Evolutionary conservation across 352 stramenopile species (phyloP).

Genomic region (Albugo candida): DNA sequence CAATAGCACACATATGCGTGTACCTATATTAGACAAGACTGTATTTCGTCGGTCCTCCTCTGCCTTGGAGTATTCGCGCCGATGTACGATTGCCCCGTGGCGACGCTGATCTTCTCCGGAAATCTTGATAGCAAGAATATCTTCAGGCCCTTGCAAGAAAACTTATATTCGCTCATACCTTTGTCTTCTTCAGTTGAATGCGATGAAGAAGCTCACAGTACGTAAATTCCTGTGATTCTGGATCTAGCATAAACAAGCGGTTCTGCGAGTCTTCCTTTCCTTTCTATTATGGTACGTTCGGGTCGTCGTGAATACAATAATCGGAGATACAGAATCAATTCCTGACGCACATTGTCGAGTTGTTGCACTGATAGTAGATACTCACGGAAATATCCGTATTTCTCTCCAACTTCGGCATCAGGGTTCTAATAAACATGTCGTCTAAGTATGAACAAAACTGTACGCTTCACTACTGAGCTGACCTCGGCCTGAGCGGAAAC

Average conservation of each 20-base stretch:
- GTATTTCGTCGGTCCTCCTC: constrained; percentile 35
- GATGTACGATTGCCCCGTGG: constrained; percentile 51
- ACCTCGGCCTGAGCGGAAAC: too few species aligned
- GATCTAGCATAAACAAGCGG: constrained; percentile 59
- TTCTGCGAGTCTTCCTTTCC: constrained; percentile 38
- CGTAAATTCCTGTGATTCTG: constrained; percentile 50
- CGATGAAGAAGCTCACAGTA: constrained; percentile 57
- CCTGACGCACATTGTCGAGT: constrained; percentile 38
- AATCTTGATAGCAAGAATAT: constrained; percentile 11
- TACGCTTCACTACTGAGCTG: neutral
- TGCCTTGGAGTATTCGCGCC: constrained; percentile 46
- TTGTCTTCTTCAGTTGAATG: constrained; percentile 68
- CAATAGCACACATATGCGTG: neutral
- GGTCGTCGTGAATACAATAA: too few species aligned
- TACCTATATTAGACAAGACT: constrained; percentile 37
- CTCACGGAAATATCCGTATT: constrained; percentile 68
- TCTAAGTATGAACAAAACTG: neutral
- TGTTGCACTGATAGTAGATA: constrained; percentile 54
- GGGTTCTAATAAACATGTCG: neutral
- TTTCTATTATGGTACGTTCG: constrained; percentile 1
- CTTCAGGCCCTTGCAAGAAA: constrained; percentile 1
- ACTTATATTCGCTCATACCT: constrained; percentile 12
- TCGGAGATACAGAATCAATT: neutral
- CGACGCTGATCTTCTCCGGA: constrained; percentile 59
- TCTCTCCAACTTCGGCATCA: constrained; percentile 18